Percentiles rank a stretch among this genome's conserved stretches.
Evolutionary conservation across 176 grass and related monocot genomes (phyloP).

Genomic region (Raddia distichophylla): DNA sequence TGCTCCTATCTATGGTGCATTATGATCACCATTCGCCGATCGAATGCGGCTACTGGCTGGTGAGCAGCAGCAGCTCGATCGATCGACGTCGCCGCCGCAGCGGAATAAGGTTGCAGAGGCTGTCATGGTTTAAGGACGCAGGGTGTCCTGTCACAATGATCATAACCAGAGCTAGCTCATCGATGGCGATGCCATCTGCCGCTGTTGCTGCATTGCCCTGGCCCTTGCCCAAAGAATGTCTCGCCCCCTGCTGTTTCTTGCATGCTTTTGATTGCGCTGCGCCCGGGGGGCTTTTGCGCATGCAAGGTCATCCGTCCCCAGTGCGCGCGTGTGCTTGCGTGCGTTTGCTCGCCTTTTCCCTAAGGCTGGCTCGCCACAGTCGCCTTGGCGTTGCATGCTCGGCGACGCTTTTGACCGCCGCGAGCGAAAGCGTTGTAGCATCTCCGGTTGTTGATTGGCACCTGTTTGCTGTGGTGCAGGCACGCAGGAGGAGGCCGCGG

Average conservation of each 20-base stretch:
- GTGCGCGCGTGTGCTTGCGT: not conserved
- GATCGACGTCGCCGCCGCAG: not conserved
- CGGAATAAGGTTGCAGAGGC: slow-evolving; percentile 37
- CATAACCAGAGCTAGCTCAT: slow-evolving; percentile 46
- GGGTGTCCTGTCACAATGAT: slow-evolving; percentile 81
- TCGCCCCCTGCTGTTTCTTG: slow-evolving; percentile 45
- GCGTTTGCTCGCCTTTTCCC: slow-evolving; percentile 48
- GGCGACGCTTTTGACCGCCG: slow-evolving; percentile 46
- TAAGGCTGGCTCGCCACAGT: slow-evolving; percentile 71
- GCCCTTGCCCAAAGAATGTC: slow-evolving; percentile 67
- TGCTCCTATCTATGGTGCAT: slow-evolving; percentile 35
- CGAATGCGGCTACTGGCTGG: not conserved
- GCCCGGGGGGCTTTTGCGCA: slow-evolving; percentile 48
- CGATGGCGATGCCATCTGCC: slow-evolving; percentile 59
- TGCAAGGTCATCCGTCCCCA: slow-evolving; percentile 46
- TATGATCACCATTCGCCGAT: slow-evolving; percentile 29
- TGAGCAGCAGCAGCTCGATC: not conserved
- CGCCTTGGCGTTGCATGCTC: slow-evolving; percentile 21
- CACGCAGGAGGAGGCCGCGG: slow-evolving; percentile 92
- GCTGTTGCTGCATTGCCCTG: slow-evolving; percentile 16
- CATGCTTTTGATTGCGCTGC: slow-evolving; percentile 54
- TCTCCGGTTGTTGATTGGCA: not conserved
- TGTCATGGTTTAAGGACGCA: slow-evolving; percentile 60
- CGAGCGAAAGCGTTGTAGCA: not conserved
- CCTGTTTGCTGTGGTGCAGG: slow-evolving; percentile 27